Evolutionary conservation across 129 eudicot species (phyloP), one percentile per base, ranked within the genome.

Genomic region (Pulicaria dysenterica): DNA sequence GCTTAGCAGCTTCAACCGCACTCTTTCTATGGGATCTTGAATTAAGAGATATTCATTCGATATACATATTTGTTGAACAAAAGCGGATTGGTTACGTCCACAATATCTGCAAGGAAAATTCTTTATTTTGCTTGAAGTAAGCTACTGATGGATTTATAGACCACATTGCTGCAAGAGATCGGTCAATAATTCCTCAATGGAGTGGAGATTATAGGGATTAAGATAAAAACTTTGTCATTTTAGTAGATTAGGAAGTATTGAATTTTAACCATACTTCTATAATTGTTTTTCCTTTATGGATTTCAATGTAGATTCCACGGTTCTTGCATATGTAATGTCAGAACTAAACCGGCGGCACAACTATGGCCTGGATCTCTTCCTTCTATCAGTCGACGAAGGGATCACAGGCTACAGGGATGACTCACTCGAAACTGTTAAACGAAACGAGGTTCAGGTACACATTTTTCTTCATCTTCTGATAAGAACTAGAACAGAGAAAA

Each of bases 381-480:
- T 93, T 41, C 74, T 93, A 44, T 93, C 98, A 7, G 84, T 93
- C 31, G 98, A 93, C 82, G 98, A 93, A 87, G 98, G 98, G 73
- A 89, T 93, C 70, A 93, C 98, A 58, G 98, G 98, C n/a, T 93
- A 93, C 83, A 87, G 98, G 86, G 98, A 93, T 82, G 98, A 93
- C 76, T 93, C 98, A n/a, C 95, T 93, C 39, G 96, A 93, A 87
- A 93, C 98, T 39, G 98, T 93, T 75, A 87, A 93, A 78, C 83
- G 98, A 81, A 93, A 93, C 57, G 92, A 93, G 80, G 60, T 93
- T 78, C 98, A 92, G 95, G 98, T 92, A 55, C 70, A 43, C 17
- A 9, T 41, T 63, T 19, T 42, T 58, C 36, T 72, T 79, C 37
- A n/a, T n/a, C n/a, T n/a, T n/a, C n/a, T n/a, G n/a, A n/a, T n/a